These are phyloP conservation scores for Prototheca stagnorum DNA, from an alignment of 163 green algal genomes.

Conservation along the genomic window DNA sequence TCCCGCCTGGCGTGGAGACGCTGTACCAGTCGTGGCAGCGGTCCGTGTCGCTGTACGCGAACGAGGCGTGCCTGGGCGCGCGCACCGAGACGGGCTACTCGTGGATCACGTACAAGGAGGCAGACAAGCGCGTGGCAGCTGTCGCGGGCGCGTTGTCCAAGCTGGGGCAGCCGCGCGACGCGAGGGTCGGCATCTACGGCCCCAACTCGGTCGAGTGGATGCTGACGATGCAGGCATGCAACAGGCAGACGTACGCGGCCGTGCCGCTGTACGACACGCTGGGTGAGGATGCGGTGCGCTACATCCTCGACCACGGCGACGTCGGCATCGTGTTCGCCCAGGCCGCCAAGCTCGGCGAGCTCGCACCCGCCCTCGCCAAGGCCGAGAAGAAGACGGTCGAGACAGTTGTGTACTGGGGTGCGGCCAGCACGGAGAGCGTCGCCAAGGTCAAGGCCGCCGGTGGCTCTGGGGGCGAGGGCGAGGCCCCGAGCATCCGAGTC, in stretches of 20 bases:
- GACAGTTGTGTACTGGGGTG: constrained; percentile 62
- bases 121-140: neutral
- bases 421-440: constrained; percentile 1
- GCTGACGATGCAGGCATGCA: constrained; percentile 80
- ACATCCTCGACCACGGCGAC: constrained; percentile 62
- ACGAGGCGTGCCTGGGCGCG: constrained; percentile 16
- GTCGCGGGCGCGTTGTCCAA: constrained; percentile 11
- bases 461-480: too few relatives aligned
- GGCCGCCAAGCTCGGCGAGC: constrained; percentile 30
- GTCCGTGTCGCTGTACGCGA: constrained; percentile 5
- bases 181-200: constrained; percentile 56
- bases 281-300: constrained; percentile 79
- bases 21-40: constrained; percentile 18
- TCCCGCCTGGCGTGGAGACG: constrained; percentile 1
- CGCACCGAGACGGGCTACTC: constrained; percentile 10
- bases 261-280: constrained; percentile 91
- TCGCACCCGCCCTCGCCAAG: constrained; percentile 17
- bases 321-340: constrained; percentile 31
- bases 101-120: constrained; percentile 19
- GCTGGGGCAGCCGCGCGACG: constrained; percentile 4
- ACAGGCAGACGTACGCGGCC: constrained; percentile 39
- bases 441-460: neutral
- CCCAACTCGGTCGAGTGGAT: constrained; percentile 83
- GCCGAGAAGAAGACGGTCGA: constrained; percentile 30
- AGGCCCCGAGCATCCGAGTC: too few relatives aligned